These are phyloP conservation scores for Ophidiomyces ophidiicola DNA, from an alignment of 2,329 filamentous ascomycete genomes.

Conservation along the genomic window DNA sequence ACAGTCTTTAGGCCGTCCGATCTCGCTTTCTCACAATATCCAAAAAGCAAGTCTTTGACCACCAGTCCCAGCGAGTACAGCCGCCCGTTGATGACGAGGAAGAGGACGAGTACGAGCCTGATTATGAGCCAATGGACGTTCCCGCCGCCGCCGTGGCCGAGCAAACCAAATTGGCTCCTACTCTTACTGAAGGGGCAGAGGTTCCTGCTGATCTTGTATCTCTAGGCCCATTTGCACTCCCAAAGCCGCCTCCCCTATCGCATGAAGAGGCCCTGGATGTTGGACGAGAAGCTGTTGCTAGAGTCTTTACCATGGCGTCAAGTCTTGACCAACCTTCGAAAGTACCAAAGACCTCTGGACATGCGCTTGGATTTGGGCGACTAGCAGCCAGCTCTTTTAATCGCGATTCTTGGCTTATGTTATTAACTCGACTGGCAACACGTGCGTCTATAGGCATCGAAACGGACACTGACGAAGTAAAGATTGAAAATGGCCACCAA, in stretches of 20 bases:
- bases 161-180: conserved; percentile 48
- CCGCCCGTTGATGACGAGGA: conserved; percentile 43
- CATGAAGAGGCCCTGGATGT: conserved; percentile 59
- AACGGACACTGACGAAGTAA: conserved; percentile 21
- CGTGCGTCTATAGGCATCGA: conserved; percentile 62
- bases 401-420: conserved; percentile 79
- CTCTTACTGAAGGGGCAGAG: conserved; percentile 63
- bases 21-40: conserved; percentile 28
- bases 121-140: conserved; percentile 60
- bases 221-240: conserved; percentile 67
- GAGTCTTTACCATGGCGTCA: conserved; percentile 67
- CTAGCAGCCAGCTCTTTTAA: conserved; percentile 75
- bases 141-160: conserved; percentile 17
- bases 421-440: conserved; percentile 75
- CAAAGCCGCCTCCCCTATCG: conserved; percentile 61
- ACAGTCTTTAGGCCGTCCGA: conserved; percentile 25
- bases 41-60: conserved; percentile 24
- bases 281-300: conserved; percentile 59
- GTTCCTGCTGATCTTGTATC: conserved; percentile 47
- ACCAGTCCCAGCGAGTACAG: conserved; percentile 21
- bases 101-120: conserved; percentile 87
- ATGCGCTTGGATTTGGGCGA: conserved; percentile 61
- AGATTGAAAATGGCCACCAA: conserved; percentile 21
- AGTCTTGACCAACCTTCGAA: conserved; percentile 54
- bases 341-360: conserved; percentile 36